Conservation (phyloP, 495 filamentous ascomycete species). For the Podospora tetraspora region DNA sequence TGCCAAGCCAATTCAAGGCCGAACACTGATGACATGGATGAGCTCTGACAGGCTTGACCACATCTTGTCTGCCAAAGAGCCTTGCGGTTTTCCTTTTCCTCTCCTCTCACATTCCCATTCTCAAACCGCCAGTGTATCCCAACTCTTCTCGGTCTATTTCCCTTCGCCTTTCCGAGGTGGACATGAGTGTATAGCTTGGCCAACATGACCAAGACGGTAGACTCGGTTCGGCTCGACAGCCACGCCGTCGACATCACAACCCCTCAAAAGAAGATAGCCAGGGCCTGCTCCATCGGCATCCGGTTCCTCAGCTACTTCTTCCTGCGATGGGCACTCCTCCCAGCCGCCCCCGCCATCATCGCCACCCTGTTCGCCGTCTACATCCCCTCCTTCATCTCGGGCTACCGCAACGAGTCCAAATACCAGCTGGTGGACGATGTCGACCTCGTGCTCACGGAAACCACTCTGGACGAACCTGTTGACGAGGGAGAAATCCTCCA, state of each 20-base stretch:
- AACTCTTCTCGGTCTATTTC: neutral
- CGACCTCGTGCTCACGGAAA: conserved; percentile 55
- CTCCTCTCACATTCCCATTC: neutral
- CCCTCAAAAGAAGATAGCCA: conserved; percentile 29
- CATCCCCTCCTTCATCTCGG: conserved; percentile 58
- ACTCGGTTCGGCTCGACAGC: neutral
- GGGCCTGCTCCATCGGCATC: conserved; percentile 50
- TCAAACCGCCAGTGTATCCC: neutral
- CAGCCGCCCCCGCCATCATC: conserved; percentile 57
- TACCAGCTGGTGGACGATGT: conserved; percentile 58
- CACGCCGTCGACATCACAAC: conserved; percentile 18
- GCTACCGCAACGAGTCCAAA: conserved; percentile 51
- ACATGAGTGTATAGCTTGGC: neutral
- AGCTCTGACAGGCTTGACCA: neutral
- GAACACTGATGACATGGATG: neutral
- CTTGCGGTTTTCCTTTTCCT: neutral
- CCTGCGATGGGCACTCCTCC: conserved; percentile 61
- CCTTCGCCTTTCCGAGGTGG: neutral
- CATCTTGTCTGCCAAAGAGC: neutral
- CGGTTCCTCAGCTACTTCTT: conserved; percentile 66
- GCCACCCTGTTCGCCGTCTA: conserved; percentile 70
- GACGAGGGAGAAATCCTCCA: conserved; percentile 22
- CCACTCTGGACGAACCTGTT: conserved; percentile 29
- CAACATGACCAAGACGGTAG: neutral
- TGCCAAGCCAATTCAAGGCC: neutral